Evolutionary conservation across 2,329 filamentous ascomycete species (phyloP).

Genomic region (Fusarium praegraminearum): DNA sequence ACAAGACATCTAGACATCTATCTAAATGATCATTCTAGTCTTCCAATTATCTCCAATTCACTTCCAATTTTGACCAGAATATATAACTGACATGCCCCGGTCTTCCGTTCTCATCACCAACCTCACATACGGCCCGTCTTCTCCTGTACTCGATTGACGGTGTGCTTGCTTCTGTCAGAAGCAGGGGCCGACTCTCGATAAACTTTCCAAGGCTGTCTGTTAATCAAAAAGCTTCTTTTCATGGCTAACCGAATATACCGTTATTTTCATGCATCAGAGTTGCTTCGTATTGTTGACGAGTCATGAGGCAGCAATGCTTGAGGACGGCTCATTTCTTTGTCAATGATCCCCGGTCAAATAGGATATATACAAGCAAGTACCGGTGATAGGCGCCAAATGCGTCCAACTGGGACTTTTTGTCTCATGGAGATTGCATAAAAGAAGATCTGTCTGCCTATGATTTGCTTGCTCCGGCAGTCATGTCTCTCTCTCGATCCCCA

Average conservation of each 20-base stretch:
- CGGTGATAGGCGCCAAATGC: not conserved
- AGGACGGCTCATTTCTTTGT: not conserved
- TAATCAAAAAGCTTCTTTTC: not conserved
- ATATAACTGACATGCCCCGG: not conserved
- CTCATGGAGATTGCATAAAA: not conserved
- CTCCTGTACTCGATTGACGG: not conserved
- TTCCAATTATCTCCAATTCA: not conserved
- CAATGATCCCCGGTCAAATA: not conserved
- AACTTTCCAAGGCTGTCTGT: not conserved
- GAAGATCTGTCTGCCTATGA: not conserved
- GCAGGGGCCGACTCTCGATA: not conserved
- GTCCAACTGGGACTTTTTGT: not conserved
- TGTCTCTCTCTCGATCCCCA: not conserved
- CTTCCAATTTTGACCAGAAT: not conserved
- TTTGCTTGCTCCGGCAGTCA: not conserved
- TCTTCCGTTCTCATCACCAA: not conserved
- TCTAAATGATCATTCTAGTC: not conserved
- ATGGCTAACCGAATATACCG: not conserved
- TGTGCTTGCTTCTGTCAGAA: not conserved
- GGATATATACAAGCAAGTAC: not conserved
- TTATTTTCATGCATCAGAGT: not conserved
- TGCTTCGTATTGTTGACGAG: not conserved
- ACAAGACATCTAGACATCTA: not conserved
- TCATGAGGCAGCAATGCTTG: slow-evolving; percentile 3
- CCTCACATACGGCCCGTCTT: not conserved